Evolutionary conservation across 345 rosid genomes (phyloP), one percentile per base, ranked within the genome.

Genomic region (Aquilaria malaccensis): DNA sequence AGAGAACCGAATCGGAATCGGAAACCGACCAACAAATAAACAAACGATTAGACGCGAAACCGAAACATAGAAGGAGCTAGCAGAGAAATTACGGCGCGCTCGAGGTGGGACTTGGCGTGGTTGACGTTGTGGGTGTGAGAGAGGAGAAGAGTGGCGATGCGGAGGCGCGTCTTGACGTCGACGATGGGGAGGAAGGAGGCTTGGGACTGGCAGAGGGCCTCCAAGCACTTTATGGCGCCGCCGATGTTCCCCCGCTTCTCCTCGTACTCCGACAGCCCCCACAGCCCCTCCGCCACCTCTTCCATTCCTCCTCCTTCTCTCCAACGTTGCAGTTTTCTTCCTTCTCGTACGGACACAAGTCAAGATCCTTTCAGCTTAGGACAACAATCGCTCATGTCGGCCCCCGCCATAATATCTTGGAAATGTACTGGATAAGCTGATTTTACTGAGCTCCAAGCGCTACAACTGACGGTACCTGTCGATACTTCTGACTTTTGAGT

Each of bases 31-130:
- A 55, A 29, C 33, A 29, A 32, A 22, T 22, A 22, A 55, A 30
- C 13, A 55, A 6, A 3, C 32, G 13, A 70, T 22, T 22, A 71
- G 62, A 76, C 69, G 29, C 10, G 4, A 15, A 10, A 29, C 13
- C 22, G 66, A 32, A 11, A 61, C n/a, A 5, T 9, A 7, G 56
- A 53, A 29, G 10, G 13, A 54, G 55, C 9, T 1, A n/a, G 55
- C 2, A 14, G 9, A 2, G 11, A 13, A 13, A 45, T 43, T 12
- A 64, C 67, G 56, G 85, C 78, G 56, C 96, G 92, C 70, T 94
- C 99, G 6, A 94, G 91, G 64, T 94, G 99, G 66, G 89, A 78
- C 67, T 94, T 94, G 45, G 99, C 95, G 56, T 86, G 83, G 58
- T 60, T 83, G 50, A 88, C 85, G 68, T 88, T 94, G 78, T 94